phyloP scores from a whole-genome alignment of 2,329 filamentous ascomycete genomes.

The Paecilomyces formosus region DNA sequence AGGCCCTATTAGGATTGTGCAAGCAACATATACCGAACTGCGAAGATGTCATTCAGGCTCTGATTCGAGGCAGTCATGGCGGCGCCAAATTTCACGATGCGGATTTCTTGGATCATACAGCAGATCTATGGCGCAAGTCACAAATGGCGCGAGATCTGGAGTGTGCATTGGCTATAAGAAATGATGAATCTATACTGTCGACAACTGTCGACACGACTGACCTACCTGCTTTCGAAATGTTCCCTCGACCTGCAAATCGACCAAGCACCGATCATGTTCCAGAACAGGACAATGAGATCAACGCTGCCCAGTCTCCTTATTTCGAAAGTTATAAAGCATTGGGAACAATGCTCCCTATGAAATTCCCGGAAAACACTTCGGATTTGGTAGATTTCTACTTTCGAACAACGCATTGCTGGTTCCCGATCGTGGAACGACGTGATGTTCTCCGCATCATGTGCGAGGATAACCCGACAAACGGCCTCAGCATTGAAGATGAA shows the following conservation, averaged over 20 bases:
- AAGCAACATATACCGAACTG: constrained; percentile 45
- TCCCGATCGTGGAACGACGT: constrained; percentile 65
- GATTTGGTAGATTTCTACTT: constrained; percentile 65
- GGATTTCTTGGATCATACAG: not conserved
- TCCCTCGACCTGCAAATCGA: not conserved
- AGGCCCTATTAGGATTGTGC: constrained; percentile 1
- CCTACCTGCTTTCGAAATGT: not conserved
- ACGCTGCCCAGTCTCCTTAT: not conserved
- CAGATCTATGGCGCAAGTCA: not conserved
- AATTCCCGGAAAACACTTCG: constrained; percentile 44
- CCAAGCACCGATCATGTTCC: not conserved
- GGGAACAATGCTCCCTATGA: constrained; percentile 31
- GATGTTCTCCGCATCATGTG: constrained; percentile 45
- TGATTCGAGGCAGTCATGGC: constrained; percentile 17
- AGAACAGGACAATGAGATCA: not conserved
- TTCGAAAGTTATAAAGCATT: constrained; percentile 18
- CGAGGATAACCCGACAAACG: constrained; percentile 44
- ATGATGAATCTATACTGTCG: not conserved
- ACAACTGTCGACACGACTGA: not conserved
- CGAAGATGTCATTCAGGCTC: constrained; percentile 50
- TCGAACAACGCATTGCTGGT: constrained; percentile 68
- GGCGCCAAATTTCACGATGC: not conserved
- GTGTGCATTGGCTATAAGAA: not conserved
- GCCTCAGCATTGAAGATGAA: not conserved
- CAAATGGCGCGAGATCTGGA: not conserved